A percentile compares a stretch with the other conserved stretches of the same genome.
Conservation (phyloP, 2,329 filamentous ascomycete genomes). For the Cyanodermella asteris region DNA sequence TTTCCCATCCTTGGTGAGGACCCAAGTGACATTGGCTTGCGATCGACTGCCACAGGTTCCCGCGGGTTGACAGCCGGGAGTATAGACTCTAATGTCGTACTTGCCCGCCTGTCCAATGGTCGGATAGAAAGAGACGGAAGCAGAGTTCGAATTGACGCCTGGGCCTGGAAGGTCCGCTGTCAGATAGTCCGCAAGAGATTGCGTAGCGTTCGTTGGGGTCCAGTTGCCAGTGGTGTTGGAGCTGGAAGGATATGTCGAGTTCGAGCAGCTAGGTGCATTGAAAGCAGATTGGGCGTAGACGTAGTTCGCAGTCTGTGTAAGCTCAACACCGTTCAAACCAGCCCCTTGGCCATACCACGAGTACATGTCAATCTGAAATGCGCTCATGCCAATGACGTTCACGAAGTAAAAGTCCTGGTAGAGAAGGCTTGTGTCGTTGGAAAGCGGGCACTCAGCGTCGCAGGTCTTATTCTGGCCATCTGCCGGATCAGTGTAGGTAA, state of each 20-base stretch:
- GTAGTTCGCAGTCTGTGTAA: constrained; percentile 55
- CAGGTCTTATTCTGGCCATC: constrained; percentile 49
- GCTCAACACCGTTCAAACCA: constrained; percentile 64
- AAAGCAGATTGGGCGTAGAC: constrained; percentile 69
- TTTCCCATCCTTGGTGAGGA: constrained; percentile 31
- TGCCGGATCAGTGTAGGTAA: constrained; percentile 64
- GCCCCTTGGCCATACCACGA: constrained; percentile 73
- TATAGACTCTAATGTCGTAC: constrained; percentile 79
- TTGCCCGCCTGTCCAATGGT: constrained; percentile 76
- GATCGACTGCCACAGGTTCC: constrained; percentile 55
- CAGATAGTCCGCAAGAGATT: constrained; percentile 57
- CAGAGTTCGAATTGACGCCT: constrained; percentile 33
- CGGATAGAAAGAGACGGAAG: constrained; percentile 57
- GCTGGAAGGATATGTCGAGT: constrained; percentile 38
- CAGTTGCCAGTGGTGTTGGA: constrained; percentile 55
- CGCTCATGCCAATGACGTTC: constrained; percentile 68
- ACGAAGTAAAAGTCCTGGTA: constrained; percentile 89
- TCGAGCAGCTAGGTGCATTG: constrained; percentile 68
- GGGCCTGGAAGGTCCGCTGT: constrained; percentile 38
- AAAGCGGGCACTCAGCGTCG: constrained; percentile 68
- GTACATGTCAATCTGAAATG: constrained; percentile 65
- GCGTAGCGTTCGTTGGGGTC: constrained; percentile 41
- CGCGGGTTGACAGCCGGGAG: constrained; percentile 71
- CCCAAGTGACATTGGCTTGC: constrained; percentile 58
- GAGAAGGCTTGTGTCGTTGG: constrained; percentile 37